phyloP scores from a whole-genome alignment of 495 filamentous ascomycete genomes.

The Hypoxylon rickii region DNA sequence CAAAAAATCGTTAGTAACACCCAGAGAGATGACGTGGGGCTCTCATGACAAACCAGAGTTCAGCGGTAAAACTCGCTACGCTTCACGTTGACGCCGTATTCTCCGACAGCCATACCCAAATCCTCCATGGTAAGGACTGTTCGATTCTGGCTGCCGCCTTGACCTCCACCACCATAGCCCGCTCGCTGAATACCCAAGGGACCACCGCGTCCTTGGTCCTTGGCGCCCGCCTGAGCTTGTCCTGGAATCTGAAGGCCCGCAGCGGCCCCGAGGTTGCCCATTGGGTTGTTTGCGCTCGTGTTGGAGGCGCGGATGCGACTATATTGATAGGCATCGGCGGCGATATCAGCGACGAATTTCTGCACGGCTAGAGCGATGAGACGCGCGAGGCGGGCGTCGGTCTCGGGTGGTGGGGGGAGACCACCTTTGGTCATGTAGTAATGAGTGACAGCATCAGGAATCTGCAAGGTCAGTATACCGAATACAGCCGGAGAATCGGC shows the following conservation, averaged over 20 bases:
- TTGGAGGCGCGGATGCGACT: constrained; percentile 91
- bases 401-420: constrained; percentile 84
- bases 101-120: constrained; percentile 93
- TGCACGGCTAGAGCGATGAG: constrained; percentile 95
- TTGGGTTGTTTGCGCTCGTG: constrained; percentile 82
- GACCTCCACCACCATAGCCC: constrained; percentile 90
- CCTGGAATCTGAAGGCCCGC: constrained; percentile 70
- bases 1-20: neutral
- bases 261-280: constrained; percentile 81
- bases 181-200: constrained; percentile 86
- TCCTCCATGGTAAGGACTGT: constrained; percentile 99
- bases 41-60: constrained; percentile 20
- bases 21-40: neutral
- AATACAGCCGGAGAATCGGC: neutral
- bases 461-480: constrained; percentile 56
- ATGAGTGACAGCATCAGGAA: constrained; percentile 95
- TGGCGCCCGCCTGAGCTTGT: constrained; percentile 61
- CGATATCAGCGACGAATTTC: constrained; percentile 97
- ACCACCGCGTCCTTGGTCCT: constrained; percentile 60
- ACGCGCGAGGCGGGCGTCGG: constrained; percentile 84
- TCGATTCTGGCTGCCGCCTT: constrained; percentile 85
- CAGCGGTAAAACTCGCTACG: constrained; percentile 95
- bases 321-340: constrained; percentile 97
- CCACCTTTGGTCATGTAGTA: constrained; percentile 97
- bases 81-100: constrained; percentile 97